Conservation (phyloP, 192 early-diverging fungal genomes). For the Coemansia biformis region DNA sequence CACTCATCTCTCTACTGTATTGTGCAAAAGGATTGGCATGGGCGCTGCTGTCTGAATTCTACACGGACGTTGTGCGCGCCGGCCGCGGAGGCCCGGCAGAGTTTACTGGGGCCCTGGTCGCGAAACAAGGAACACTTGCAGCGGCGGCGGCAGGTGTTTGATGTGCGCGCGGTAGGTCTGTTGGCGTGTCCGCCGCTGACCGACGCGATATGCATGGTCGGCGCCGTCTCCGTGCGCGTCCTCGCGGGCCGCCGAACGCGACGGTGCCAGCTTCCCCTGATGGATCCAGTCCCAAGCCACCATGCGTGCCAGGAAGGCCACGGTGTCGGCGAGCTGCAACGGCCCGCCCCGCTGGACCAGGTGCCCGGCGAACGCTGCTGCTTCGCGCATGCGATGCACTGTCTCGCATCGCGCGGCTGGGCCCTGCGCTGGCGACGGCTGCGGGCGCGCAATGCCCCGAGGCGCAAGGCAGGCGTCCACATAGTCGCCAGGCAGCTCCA, state of each 20-base stretch:
- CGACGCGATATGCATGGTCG: conserved; percentile 24
- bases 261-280: conserved; percentile 15
- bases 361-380: neutral
- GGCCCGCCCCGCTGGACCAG: neutral
- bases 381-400: neutral
- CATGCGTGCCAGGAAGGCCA: conserved; percentile 28
- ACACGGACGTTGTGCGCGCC: too few relatives aligned
- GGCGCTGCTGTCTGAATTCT: neutral
- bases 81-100: too few relatives aligned
- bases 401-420: neutral
- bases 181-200: conserved; percentile 29
- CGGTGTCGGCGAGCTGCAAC: conserved; percentile 8
- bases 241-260: neutral
- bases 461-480: neutral
- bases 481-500: neutral
- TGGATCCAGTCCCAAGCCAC: conserved; percentile 36
- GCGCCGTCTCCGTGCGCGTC: neutral
- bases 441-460: neutral
- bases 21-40: too few relatives aligned
- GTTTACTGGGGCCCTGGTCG: conserved; percentile 5
- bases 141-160: conserved; percentile 19
- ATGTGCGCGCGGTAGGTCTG: conserved; percentile 41
- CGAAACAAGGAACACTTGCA: conserved; percentile 17
- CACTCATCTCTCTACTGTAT: neutral
- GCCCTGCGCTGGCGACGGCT: neutral